Conservation (phyloP, 2,329 filamentous ascomycete species). For the Pseudogymnoascus sp. region DNA sequence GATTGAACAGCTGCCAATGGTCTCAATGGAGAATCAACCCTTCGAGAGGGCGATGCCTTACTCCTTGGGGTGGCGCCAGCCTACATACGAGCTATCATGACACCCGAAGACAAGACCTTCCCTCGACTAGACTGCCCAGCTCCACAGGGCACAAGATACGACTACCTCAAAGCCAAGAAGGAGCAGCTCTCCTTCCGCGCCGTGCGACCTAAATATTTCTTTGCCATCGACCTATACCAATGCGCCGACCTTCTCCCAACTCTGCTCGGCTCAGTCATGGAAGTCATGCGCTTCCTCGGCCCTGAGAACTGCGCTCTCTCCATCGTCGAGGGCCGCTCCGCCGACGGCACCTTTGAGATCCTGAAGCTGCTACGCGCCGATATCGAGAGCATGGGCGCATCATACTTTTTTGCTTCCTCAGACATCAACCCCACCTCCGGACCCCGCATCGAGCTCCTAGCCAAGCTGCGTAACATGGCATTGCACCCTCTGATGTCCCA, state of each 20-base stretch:
- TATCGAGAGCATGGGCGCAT: slow-evolving; percentile 32
- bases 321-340: slow-evolving; percentile 47
- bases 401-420: slow-evolving; percentile 37
- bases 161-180: background rate
- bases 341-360: slow-evolving; percentile 45
- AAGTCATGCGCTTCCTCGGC: slow-evolving; percentile 38
- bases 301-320: slow-evolving; percentile 42
- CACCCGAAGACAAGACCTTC: background rate
- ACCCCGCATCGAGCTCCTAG: slow-evolving; percentile 39
- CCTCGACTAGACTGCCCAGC: slow-evolving; percentile 1
- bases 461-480: slow-evolving; percentile 44
- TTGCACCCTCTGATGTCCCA: slow-evolving; percentile 36
- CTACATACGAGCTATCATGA: slow-evolving; percentile 10
- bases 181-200: background rate
- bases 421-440: slow-evolving; percentile 35
- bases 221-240: slow-evolving; percentile 44
- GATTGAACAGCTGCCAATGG: too few relatives aligned
- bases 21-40: too few relatives aligned
- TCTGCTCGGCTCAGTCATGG: slow-evolving; percentile 43
- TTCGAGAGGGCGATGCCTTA: background rate
- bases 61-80: background rate
- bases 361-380: slow-evolving; percentile 34
- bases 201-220: slow-evolving; percentile 33
- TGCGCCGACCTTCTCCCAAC: slow-evolving; percentile 38
- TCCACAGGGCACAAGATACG: background rate